Evolutionary conservation across 225 moss, liverwort and hornwort genomes (phyloP).

Genomic region (Rhytidiadelphus loreus): DNA sequence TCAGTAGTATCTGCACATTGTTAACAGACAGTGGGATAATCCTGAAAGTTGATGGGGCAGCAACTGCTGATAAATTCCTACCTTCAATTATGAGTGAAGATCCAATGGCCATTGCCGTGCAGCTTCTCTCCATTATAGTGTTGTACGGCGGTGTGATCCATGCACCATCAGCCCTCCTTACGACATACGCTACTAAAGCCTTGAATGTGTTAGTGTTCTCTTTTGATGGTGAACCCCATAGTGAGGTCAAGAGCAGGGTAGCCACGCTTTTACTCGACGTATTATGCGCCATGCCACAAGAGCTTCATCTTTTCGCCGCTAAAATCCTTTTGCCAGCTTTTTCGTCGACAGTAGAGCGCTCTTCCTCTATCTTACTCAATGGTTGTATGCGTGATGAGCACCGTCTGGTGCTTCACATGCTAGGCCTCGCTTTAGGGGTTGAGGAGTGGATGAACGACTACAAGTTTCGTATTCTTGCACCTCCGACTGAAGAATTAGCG

Average conservation of each 20-base stretch:
- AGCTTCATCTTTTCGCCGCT: slow-evolving; percentile 55
- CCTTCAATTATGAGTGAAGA: slow-evolving; percentile 45
- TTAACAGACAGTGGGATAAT: slow-evolving; percentile 49
- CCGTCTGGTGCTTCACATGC: slow-evolving; percentile 53
- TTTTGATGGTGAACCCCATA: slow-evolving; percentile 5
- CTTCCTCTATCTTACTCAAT: slow-evolving; percentile 28
- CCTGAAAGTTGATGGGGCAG: slow-evolving; percentile 53
- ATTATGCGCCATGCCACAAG: slow-evolving; percentile 43
- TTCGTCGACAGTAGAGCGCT: slow-evolving; percentile 34
- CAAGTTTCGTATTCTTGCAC: slow-evolving; percentile 19
- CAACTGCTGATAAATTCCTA: slow-evolving; percentile 54
- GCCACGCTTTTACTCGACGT: slow-evolving; percentile 45
- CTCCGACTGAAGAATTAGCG: background rate
- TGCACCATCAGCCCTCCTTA: slow-evolving; percentile 66
- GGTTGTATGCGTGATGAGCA: slow-evolving; percentile 35
- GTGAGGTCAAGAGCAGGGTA: slow-evolving; percentile 9
- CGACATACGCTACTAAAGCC: slow-evolving; percentile 63
- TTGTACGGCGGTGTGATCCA: slow-evolving; percentile 59
- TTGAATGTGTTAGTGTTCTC: slow-evolving; percentile 48
- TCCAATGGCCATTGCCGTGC: slow-evolving; percentile 40
- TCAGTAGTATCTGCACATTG: slow-evolving; percentile 36
- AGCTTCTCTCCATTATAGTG: slow-evolving; percentile 58
- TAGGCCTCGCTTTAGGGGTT: slow-evolving; percentile 65
- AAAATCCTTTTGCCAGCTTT: slow-evolving; percentile 66
- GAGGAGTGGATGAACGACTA: slow-evolving; percentile 62